These are phyloP conservation scores for Mortierella hygrophila DNA, from an alignment of 192 early-diverging fungal genomes.

Conservation along the genomic window DNA sequence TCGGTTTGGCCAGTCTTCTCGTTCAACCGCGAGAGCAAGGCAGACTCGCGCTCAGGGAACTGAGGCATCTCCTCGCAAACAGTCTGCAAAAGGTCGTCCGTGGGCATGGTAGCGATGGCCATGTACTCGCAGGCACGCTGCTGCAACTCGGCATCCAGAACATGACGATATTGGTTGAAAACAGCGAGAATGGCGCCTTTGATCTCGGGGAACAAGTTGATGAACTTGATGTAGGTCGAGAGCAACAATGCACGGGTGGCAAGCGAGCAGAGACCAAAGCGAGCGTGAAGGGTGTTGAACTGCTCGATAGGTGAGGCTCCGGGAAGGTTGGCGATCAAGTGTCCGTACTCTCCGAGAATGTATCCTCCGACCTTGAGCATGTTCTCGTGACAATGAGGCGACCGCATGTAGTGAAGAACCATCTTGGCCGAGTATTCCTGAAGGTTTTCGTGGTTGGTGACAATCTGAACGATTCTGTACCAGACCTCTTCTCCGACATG, in stretches of 20 bases:
- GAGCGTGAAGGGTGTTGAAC: slow-evolving; percentile 94
- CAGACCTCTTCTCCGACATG: slow-evolving; percentile 97
- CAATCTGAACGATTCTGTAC: slow-evolving; percentile 97
- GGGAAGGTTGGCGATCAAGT: slow-evolving; percentile 90
- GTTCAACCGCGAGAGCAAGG: slow-evolving; percentile 84
- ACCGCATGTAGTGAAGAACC: slow-evolving; percentile 82
- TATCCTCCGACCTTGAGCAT: slow-evolving; percentile 96
- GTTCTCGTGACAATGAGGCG: slow-evolving; percentile 95
- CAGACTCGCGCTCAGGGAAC: slow-evolving; percentile 94
- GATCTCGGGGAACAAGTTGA: slow-evolving; percentile 98
- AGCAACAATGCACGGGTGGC: slow-evolving; percentile 87
- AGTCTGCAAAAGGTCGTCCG: slow-evolving; percentile 89
- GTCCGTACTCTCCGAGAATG: slow-evolving; percentile 98
- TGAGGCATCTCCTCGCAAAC: slow-evolving; percentile 99
- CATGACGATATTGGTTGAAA: slow-evolving; percentile 88
- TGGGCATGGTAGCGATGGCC: slow-evolving; percentile 83
- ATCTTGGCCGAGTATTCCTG: slow-evolving; percentile 95
- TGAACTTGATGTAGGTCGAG: slow-evolving; percentile 95
- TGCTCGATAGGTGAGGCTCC: slow-evolving; percentile 93
- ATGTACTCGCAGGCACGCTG: slow-evolving; percentile 98
- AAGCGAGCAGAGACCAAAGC: slow-evolving; percentile 85
- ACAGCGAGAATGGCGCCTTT: slow-evolving; percentile 88
- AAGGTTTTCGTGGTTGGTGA: slow-evolving; percentile 95
- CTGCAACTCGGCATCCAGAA: slow-evolving; percentile 95
- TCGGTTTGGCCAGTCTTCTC: slow-evolving; percentile 92